Conservation (phyloP, 2,329 filamentous ascomycete species). For the Dothiorella sarmentorum region DNA sequence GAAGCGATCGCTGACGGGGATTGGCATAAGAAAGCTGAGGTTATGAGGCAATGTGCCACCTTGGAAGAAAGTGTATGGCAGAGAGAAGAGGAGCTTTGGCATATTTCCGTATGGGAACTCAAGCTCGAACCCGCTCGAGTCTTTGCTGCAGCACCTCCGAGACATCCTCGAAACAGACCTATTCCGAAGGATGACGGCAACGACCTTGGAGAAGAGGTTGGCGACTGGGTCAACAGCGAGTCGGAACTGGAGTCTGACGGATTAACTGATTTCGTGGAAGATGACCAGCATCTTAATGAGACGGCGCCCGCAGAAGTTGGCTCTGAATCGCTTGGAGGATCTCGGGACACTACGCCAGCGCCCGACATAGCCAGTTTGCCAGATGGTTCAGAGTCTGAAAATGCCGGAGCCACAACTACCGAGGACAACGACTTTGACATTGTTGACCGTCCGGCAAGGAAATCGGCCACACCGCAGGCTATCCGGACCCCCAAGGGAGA, state of each 20-base stretch:
- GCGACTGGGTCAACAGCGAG: conserved; percentile 44
- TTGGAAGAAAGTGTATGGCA: conserved; percentile 66
- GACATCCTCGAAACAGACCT: neutral
- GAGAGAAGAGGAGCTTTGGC: conserved; percentile 52
- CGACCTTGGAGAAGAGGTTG: conserved; percentile 36
- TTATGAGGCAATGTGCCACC: conserved; percentile 55
- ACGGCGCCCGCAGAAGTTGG: neutral
- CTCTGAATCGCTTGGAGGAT: neutral
- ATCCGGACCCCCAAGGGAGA: neutral
- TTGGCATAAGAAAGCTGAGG: conserved; percentile 52
- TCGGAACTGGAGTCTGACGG: conserved; percentile 40
- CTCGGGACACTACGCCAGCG: no score
- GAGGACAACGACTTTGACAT: neutral
- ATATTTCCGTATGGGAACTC: conserved; percentile 40
- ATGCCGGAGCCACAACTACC: neutral
- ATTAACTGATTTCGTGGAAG: conserved; percentile 50
- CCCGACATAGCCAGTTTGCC: neutral
- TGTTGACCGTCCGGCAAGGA: neutral
- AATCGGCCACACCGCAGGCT: neutral
- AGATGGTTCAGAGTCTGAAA: neutral
- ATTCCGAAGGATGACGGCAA: neutral
- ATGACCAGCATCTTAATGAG: conserved; percentile 20
- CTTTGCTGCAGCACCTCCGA: neutral
- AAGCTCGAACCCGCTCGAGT: conserved; percentile 21
- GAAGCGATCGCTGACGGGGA: conserved; percentile 50